These are phyloP conservation scores for Talaromyces sp. DNA, from an alignment of 2,329 filamentous ascomycete genomes.

Conservation along the genomic window DNA sequence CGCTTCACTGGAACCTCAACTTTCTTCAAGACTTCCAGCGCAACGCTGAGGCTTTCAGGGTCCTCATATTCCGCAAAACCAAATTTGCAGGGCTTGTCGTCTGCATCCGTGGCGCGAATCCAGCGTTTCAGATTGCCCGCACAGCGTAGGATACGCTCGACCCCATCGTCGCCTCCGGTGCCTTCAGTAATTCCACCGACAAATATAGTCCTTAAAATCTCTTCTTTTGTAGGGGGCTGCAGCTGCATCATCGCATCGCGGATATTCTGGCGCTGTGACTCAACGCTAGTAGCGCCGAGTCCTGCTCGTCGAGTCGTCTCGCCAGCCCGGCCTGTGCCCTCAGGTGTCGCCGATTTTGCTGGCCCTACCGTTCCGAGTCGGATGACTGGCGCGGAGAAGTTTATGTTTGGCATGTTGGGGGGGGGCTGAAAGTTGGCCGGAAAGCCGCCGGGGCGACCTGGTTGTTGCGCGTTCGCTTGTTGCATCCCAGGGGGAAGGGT, in stretches of 20 bases:
- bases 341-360: constrained; percentile 54
- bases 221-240: constrained; percentile 79
- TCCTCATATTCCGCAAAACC: constrained; percentile 96
- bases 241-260: constrained; percentile 68
- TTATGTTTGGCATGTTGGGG: constrained; percentile 91
- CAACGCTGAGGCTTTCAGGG: constrained; percentile 77
- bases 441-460: constrained; percentile 75
- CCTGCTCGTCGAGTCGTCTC: constrained; percentile 51
- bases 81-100: constrained; percentile 79
- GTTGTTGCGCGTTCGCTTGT: constrained; percentile 67
- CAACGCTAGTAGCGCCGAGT: constrained; percentile 60
- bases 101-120: constrained; percentile 74
- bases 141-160: constrained; percentile 73
- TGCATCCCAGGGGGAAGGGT: constrained; percentile 73
- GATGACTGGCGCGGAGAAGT: constrained; percentile 95
- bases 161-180: constrained; percentile 68
- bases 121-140: constrained; percentile 78
- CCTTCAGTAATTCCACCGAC: constrained; percentile 81
- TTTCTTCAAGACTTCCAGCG: constrained; percentile 78
- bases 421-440: constrained; percentile 83
- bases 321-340: constrained; percentile 44
- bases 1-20: constrained; percentile 77
- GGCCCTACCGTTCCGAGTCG: constrained; percentile 74
- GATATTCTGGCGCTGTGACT: constrained; percentile 63
- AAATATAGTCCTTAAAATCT: constrained; percentile 88